Conservation (phyloP, 805 yeast genomes). For the Komagataella mondaviorum region DNA sequence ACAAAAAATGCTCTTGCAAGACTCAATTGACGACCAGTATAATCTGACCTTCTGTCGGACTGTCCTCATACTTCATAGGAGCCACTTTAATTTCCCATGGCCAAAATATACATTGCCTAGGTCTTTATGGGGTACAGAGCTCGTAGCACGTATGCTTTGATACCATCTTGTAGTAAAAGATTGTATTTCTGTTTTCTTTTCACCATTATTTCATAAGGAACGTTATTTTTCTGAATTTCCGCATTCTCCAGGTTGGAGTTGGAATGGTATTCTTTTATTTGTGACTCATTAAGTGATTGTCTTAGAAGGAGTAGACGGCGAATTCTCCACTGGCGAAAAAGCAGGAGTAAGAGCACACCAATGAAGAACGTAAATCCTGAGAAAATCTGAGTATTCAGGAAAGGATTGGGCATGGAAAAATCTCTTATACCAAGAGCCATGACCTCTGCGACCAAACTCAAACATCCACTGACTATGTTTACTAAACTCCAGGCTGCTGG, state of each 20-base stretch:
- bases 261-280: background rate
- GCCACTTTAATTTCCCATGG: no score
- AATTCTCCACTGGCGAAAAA: constrained; percentile 40
- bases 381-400: constrained; percentile 45
- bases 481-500: constrained; percentile 17
- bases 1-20: no score
- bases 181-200: background rate
- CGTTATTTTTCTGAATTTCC: background rate
- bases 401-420: constrained; percentile 22
- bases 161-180: background rate
- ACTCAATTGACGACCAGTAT: no score
- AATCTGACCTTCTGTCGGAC: background rate
- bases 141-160: background rate
- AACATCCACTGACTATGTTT: constrained; percentile 13
- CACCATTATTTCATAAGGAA: background rate
- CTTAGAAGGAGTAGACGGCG: constrained; percentile 15
- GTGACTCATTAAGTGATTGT: background rate
- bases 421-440: constrained; percentile 15
- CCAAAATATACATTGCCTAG: background rate
- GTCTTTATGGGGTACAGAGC: background rate
- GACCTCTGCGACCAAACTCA: constrained; percentile 15
- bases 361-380: constrained; percentile 36
- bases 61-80: no score
- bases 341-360: constrained; percentile 26
- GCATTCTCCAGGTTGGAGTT: background rate